phyloP scores from a whole-genome alignment of 768 basidiomycete species.

The Terana coerulea region DNA sequence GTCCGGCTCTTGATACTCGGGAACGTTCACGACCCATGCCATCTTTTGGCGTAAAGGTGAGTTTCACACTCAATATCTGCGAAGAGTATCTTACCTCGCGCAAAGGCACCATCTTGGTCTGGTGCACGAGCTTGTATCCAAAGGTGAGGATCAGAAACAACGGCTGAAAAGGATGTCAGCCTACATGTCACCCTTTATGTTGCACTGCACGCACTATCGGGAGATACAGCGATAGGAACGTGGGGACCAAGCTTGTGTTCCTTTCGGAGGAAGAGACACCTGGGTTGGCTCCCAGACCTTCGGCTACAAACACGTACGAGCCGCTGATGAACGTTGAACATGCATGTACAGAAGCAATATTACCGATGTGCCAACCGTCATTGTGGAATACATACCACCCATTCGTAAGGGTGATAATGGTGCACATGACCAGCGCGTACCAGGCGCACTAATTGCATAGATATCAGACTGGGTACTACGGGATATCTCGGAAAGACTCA shows the following conservation, averaged over 20 bases:
- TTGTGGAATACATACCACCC: slow-evolving; percentile 26
- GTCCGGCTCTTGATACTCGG: no score
- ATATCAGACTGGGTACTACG: no score
- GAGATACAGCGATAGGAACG: slow-evolving; percentile 24
- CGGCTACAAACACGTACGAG: slow-evolving; percentile 6
- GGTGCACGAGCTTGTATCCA: slow-evolving; percentile 26
- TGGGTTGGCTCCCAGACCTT: slow-evolving; percentile 2
- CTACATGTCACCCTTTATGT: no score
- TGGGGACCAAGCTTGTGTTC: slow-evolving; percentile 12
- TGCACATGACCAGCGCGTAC: no score
- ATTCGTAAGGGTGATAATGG: slow-evolving; percentile 23
- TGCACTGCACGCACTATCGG: slow-evolving; percentile 27
- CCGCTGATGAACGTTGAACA: no score
- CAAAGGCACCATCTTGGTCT: slow-evolving; percentile 20
- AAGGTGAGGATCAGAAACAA: slow-evolving; percentile 21
- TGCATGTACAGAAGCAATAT: not conserved
- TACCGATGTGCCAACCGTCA: slow-evolving; percentile 23
- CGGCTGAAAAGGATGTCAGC: no score
- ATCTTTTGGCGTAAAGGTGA: no score
- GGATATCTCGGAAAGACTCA: no score
- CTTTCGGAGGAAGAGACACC: not conserved
- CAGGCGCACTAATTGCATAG: no score
- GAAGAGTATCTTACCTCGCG: no score
- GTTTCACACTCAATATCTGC: no score
- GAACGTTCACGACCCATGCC: no score